Conservation (phyloP, 2,329 filamentous ascomycete genomes). For the Diaporthe destruens region DNA sequence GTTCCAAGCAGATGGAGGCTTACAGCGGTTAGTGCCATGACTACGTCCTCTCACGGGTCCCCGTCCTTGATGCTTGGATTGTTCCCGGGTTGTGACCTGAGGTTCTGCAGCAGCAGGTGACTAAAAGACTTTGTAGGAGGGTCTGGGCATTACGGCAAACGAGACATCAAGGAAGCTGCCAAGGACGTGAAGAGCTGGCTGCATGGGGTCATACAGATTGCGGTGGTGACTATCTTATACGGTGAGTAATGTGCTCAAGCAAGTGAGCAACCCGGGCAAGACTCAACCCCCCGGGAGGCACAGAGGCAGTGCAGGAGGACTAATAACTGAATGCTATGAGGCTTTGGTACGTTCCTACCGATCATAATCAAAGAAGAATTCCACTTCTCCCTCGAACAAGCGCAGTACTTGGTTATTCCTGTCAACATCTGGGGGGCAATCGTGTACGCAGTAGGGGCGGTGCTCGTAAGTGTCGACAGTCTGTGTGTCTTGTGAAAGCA, state of each 20-base stretch:
- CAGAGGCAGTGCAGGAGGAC: neutral
- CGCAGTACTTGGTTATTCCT: constrained; percentile 55
- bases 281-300: neutral
- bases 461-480: constrained; percentile 42
- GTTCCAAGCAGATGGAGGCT: constrained; percentile 10
- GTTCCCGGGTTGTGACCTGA: too few species aligned
- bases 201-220: constrained; percentile 53
- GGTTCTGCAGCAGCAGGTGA: too few species aligned
- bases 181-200: constrained; percentile 47
- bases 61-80: too few species aligned
- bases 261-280: neutral
- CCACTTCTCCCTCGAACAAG: constrained; percentile 54
- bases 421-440: constrained; percentile 57
- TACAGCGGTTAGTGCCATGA: constrained; percentile 5
- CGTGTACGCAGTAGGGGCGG: constrained; percentile 54
- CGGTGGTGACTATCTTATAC: constrained; percentile 54
- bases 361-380: constrained; percentile 57
- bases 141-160: constrained; percentile 5
- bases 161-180: constrained; percentile 45
- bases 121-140: neutral
- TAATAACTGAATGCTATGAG: constrained; percentile 36
- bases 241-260: constrained; percentile 39
- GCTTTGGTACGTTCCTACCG: constrained; percentile 56
- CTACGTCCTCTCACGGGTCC: too few species aligned
- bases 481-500: neutral